Evolutionary conservation across 805 yeast genomes (phyloP).

Genomic region (Ogataea philodendri): DNA sequence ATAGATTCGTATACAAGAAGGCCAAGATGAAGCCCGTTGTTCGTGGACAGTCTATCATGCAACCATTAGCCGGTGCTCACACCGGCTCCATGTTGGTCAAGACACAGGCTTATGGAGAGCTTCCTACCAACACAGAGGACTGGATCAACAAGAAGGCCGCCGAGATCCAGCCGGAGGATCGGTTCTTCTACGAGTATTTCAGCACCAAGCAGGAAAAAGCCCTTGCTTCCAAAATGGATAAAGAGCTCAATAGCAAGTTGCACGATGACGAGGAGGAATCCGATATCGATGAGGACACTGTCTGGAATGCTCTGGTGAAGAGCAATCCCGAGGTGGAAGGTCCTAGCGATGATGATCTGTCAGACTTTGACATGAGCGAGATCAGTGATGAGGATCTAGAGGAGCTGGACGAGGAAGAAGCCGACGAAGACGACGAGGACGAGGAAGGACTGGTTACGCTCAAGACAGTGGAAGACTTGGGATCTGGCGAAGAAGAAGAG

Average conservation of each 20-base stretch:
- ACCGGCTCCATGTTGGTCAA: conserved; percentile 67
- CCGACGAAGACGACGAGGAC: conserved; percentile 36
- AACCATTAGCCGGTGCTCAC: conserved; percentile 87
- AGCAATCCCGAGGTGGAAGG: conserved; percentile 58
- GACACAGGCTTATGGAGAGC: conserved; percentile 41
- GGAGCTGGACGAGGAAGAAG: conserved; percentile 31
- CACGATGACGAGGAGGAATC: conserved; percentile 40
- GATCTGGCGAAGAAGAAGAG: conserved; percentile 29
- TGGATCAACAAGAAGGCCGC: conserved; percentile 69
- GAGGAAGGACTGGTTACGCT: conserved; percentile 34
- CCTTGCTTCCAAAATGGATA: conserved; percentile 39
- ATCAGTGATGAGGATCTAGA: conserved; percentile 33
- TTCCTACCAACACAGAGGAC: conserved; percentile 80
- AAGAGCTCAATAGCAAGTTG: conserved; percentile 44
- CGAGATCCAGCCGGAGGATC: conserved; percentile 81
- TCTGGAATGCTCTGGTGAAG: conserved; percentile 60
- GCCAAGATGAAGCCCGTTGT: conserved; percentile 71
- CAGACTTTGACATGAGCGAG: conserved; percentile 40
- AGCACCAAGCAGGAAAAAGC: conserved; percentile 52
- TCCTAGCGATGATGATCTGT: conserved; percentile 39
- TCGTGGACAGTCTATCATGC: conserved; percentile 96
- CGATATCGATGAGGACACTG: conserved; percentile 52
- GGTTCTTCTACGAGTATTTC: conserved; percentile 85
- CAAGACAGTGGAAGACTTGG: conserved; percentile 32
- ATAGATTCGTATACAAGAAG: conserved; percentile 91